Evolutionary conservation across 805 yeast genomes (phyloP).

Genomic region (Pichia phayaonensis): DNA sequence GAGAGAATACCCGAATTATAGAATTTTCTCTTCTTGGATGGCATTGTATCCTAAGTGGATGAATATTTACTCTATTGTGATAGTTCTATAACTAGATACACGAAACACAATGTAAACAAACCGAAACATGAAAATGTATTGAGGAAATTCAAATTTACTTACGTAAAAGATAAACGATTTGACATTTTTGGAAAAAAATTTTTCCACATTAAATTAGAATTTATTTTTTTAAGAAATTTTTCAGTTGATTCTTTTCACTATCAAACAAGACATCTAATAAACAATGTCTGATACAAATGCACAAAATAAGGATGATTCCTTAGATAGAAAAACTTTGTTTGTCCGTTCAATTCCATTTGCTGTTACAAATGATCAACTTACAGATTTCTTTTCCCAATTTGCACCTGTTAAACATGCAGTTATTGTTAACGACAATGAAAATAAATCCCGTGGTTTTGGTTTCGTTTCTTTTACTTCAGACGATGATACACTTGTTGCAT

Average conservation of each 20-base stretch:
- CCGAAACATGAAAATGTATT: neutral
- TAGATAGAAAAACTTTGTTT: conserved; percentile 64
- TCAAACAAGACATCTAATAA: neutral
- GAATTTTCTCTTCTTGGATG: conserved; percentile 1
- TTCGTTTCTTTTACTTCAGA: conserved; percentile 83
- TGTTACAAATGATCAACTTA: conserved; percentile 73
- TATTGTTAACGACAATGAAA: conserved; percentile 69
- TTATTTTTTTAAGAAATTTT: neutral
- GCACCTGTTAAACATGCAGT: conserved; percentile 96
- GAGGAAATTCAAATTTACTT: neutral
- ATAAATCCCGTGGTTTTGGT: conserved; percentile 88
- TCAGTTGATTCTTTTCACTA: neutral
- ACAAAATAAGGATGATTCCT: conserved; percentile 20
- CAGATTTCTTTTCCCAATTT: conserved; percentile 82
- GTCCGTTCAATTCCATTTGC: conserved; percentile 78
- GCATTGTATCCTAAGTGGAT: neutral
- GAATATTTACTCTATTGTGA: neutral
- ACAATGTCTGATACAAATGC: neutral
- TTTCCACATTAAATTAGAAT: neutral
- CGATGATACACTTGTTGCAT: conserved; percentile 76
- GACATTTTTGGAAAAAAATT: neutral
- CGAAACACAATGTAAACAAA: neutral
- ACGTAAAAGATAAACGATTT: neutral
- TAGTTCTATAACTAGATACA: neutral
- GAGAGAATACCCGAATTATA: conserved; percentile 24